Base-by-base conservation (phyloP, 2,329 filamentous ascomycete genomes). In the Cordyceps cicadae region DNA sequence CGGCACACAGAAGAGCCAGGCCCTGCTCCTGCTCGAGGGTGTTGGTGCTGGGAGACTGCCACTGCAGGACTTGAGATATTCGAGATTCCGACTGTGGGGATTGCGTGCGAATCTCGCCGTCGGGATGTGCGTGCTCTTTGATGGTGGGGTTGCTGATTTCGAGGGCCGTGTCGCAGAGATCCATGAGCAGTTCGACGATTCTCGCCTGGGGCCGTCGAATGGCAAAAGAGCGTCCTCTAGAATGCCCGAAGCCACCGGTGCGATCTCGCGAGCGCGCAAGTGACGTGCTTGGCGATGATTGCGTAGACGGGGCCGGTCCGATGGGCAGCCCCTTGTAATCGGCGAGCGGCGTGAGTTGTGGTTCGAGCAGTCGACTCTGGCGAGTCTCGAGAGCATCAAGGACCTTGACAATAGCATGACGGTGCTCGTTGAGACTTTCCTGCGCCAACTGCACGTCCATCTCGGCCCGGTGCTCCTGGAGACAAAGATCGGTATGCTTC, bases 381-480 rank as follows among this genome's bases (percentile, higher is more conserved):
- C 90, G 84, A 61, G 88, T 87, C 73, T 99, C 94, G 46, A 97
- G 81, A 21, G 90, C 90, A 75, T 99, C 95, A 12, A 99, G 81
- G 9, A 99, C 92, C 72, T 88, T 96, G 70, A 99, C 94, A 67
- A 99, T 96, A 45, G 89, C 84, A 73, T 96, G 92, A 6, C 94
- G 88, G 74, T 99, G 94, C 70, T 99, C 94, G 7, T 87, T 89
- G 54, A 99, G 78, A 64, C 85, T 91, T 70, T 99, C 94, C 70
- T 99, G 94, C 6, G 92, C 86, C 80, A 97, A 88, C 71, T 99
- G 93, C 4, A 99, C 92, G 67, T 97, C 93, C 90, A 97, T 95
- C 72, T 99, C 94, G 0, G 94, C 93, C 56, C 89, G 87, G 70
- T 99, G 94, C 71, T 99, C 94, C 71, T 97, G 92, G 60, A 97